Evolutionary conservation across 148 eudicot genomes (phyloP), one percentile per base, ranked within the genome.

Genomic region (Talinum fruticosum): DNA sequence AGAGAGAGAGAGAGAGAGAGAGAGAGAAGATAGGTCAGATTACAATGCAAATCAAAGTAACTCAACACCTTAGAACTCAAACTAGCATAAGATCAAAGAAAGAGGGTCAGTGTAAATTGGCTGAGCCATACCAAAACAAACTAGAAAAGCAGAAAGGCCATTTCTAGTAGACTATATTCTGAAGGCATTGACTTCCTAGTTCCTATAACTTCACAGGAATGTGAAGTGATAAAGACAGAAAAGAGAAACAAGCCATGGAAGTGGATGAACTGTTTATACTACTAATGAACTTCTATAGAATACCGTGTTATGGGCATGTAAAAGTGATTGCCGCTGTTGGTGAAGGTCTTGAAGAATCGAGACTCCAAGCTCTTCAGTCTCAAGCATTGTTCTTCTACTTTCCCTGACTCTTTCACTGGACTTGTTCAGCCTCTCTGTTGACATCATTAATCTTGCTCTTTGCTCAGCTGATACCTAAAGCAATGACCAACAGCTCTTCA

Each of bases 391-490:
- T 83, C 79, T 80, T 80, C 89, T 75, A 79, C 92, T 80, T 30
- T 89, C 92, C 71, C 51, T 86, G 34, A 91, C 76, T 74, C 92
- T 86, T 69, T 89, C 86, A 75, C 87, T 86, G 21, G 95, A 76
- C 67, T 85, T 86, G 78, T 85, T 84, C 78, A 90, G 64, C 80
- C 87, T 85, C 72, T 86, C 92, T 51, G 92, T 89, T n/a, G 95
- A 86, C 87, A 83, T 82, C 71, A 85, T 72, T 41, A 91, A 77
- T 79, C 92, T 87, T 36, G 82, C 83, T 76, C 86, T 86, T 59
- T 91, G 95, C 73, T 91, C 88, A 35, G 90, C 87, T 49, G 96
- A 90, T 41, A 85, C 89, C 92, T 89, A 36, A 69, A 61, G 23
- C 3, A 79, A 80, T 73, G 18, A 64, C 78, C 51, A 35, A n/a